Conservation (phyloP, 2,329 filamentous ascomycete genomes). For the Teratosphaeria pseudoeucalypti region DNA sequence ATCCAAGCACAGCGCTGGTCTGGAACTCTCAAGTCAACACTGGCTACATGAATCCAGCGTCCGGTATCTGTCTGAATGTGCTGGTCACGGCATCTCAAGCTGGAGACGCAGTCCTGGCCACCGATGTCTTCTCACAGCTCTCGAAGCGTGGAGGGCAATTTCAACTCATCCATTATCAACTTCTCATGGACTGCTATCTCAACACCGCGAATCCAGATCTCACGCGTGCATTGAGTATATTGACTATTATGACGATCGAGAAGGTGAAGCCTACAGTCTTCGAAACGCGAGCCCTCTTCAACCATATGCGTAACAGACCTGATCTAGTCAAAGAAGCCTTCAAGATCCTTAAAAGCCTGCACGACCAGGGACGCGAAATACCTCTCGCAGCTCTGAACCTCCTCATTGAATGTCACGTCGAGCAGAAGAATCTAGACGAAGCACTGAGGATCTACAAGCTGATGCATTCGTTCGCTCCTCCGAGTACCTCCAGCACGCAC, state of each 20-base stretch:
- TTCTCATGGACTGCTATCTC: constrained; percentile 62
- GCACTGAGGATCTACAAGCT: constrained; percentile 53
- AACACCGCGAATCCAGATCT: constrained; percentile 45
- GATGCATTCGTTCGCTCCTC: constrained; percentile 36
- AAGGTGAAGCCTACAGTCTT: constrained; percentile 47
- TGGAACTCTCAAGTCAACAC: constrained; percentile 60
- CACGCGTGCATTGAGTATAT: constrained; percentile 53
- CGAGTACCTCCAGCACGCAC: constrained; percentile 8
- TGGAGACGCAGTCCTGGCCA: constrained; percentile 58
- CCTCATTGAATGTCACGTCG: constrained; percentile 43
- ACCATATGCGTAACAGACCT: constrained; percentile 41
- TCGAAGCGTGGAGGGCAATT: constrained; percentile 49
- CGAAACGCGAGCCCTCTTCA: constrained; percentile 55
- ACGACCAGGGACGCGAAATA: constrained; percentile 38
- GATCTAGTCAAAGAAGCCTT: constrained; percentile 44
- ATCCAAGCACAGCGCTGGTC: constrained; percentile 54
- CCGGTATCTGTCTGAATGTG: constrained; percentile 56
- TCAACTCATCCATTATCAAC: constrained; percentile 64
- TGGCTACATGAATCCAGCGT: constrained; percentile 50
- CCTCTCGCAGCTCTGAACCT: constrained; percentile 43
- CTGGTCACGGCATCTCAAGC: constrained; percentile 61
- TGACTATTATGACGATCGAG: constrained; percentile 63
- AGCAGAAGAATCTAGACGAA: constrained; percentile 34
- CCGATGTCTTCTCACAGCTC: constrained; percentile 58
- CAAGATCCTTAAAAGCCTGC: constrained; percentile 46